These are phyloP conservation scores for Penicillium manginii DNA, from an alignment of 495 filamentous ascomycete species.

Conservation along the genomic window DNA sequence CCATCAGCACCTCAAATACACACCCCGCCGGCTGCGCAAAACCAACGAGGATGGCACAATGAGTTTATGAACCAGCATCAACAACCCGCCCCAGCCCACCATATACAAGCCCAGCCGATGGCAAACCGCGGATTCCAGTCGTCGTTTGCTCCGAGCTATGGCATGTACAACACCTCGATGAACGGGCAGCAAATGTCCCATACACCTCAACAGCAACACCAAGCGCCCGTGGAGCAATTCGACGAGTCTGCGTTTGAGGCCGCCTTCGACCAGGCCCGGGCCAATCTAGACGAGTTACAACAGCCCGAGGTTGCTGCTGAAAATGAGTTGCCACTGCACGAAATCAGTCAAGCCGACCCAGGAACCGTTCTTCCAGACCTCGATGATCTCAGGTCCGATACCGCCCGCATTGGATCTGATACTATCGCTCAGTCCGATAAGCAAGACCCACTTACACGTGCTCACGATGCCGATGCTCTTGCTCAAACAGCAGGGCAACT, in stretches of 20 bases:
- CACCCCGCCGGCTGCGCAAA: slow-evolving; percentile 32
- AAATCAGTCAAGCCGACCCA: slow-evolving; percentile 15
- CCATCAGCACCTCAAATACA: slow-evolving; percentile 41
- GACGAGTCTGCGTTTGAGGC: slow-evolving; percentile 67
- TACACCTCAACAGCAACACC: slow-evolving; percentile 20
- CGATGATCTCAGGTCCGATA: slow-evolving; percentile 28
- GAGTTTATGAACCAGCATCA: slow-evolving; percentile 56
- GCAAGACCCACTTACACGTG: slow-evolving; percentile 24
- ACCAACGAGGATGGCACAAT: slow-evolving; percentile 54
- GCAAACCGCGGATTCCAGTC: slow-evolving; percentile 37
- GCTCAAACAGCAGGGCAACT: slow-evolving; percentile 72
- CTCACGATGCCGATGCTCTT: slow-evolving; percentile 65
- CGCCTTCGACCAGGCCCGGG: slow-evolving; percentile 59
- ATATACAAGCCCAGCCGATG: slow-evolving; percentile 26
- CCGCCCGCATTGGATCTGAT: slow-evolving; percentile 55
- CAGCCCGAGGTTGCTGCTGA: slow-evolving; percentile 16
- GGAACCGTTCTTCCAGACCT: slow-evolving; percentile 1
- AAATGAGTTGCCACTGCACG: slow-evolving; percentile 11
- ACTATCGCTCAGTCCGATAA: slow-evolving; percentile 41
- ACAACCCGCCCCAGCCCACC: slow-evolving; percentile 22
- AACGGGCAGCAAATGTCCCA: slow-evolving; percentile 32
- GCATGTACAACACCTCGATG: slow-evolving; percentile 29
- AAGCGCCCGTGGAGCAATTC: slow-evolving; percentile 39
- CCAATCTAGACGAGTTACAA: slow-evolving; percentile 42
- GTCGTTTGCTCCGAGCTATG: slow-evolving; percentile 34